Base-by-base conservation (phyloP, 2,329 filamentous ascomycete genomes). In the Calonectria montana region DNA sequence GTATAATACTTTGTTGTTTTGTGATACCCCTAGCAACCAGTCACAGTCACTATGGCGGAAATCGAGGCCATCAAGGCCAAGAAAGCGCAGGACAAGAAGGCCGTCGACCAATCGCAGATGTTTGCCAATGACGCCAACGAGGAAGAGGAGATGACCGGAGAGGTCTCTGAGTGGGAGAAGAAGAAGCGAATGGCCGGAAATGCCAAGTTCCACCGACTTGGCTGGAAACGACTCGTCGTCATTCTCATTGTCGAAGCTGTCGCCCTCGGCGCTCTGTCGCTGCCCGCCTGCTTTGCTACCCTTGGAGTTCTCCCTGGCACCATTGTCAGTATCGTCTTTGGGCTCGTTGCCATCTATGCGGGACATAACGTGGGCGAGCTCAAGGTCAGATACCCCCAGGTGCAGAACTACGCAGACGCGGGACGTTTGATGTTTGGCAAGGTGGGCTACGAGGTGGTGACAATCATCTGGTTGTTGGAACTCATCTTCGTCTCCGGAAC, bases 181-280 rank as follows among this genome's bases (percentile, higher is more conserved):
- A 71, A 71, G 64, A 71, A 71, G 69, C 66, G 45, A 5, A 29
- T 71, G 53, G 69, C 69, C 31, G 69, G 69, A 48, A 67, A 71
- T 37, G 69, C 69, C 39, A 71, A 71, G 69, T 71, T 71, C 57
- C 69, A 71, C 41, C 69, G 69, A 4, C 64, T 71, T 15, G 69
- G 69, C 39, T 71, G 69, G 69, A 71, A 71, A 39, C 69, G 69
- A 29, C 64, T 71, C 23, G 65, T 66, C 64, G 59, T 71, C 48
- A 71, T 71, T 29, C 69, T 71, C 69, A 71, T 71, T 16, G 69
- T 71, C 29, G 69, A 71, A 57, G 69, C 69, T 41, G 64, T 71
- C 55, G 69, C 69, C 37, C 69, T 71, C 29, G 69, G 69, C 13
- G 69, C 69, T 10, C 64, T 71, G 10, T 71, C 69, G 6, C 64